Conservation (phyloP, 2,329 filamentous ascomycete genomes). For the Endothia cerciana region DNA sequence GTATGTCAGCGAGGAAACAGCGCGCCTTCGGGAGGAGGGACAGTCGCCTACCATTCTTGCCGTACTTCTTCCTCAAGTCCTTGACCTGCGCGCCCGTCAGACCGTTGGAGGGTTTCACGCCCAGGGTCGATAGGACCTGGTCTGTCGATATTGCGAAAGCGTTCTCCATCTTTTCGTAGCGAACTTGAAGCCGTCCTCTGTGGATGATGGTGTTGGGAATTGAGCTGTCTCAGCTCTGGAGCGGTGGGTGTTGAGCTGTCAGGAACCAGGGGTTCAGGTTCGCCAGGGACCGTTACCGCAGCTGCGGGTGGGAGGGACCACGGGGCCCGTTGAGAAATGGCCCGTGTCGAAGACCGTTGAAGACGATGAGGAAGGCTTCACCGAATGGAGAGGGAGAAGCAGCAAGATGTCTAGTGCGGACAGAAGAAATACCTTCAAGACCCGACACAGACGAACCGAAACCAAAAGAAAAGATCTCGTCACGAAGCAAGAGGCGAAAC, state of each 20-base stretch:
- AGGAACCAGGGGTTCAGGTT: constrained; percentile 13
- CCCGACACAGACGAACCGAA: background rate
- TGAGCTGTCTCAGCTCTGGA: background rate
- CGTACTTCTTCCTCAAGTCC: constrained; percentile 60
- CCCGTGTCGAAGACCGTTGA: background rate
- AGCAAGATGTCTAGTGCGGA: background rate
- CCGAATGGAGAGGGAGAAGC: background rate
- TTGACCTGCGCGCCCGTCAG: constrained; percentile 63
- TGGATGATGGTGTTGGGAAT: constrained; percentile 19
- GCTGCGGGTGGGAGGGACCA: constrained; percentile 17
- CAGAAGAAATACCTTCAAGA: background rate
- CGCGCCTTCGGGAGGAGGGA: constrained; percentile 17
- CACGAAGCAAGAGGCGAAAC: constrained; percentile 2
- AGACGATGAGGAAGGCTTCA: background rate
- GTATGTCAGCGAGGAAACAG: constrained; percentile 15
- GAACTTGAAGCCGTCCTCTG: constrained; percentile 28
- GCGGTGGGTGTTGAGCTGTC: constrained; percentile 9
- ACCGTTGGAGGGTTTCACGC: constrained; percentile 58
- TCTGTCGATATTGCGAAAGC: constrained; percentile 62
- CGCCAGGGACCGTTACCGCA: constrained; percentile 17
- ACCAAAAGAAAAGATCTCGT: background rate
- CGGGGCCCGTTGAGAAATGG: background rate
- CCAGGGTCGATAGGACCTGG: constrained; percentile 63
- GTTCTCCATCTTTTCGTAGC: constrained; percentile 57
- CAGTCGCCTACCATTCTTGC: constrained; percentile 63